Conservation (phyloP, 2,329 filamentous ascomycete genomes). For the Sodiomyces alkalinus region DNA sequence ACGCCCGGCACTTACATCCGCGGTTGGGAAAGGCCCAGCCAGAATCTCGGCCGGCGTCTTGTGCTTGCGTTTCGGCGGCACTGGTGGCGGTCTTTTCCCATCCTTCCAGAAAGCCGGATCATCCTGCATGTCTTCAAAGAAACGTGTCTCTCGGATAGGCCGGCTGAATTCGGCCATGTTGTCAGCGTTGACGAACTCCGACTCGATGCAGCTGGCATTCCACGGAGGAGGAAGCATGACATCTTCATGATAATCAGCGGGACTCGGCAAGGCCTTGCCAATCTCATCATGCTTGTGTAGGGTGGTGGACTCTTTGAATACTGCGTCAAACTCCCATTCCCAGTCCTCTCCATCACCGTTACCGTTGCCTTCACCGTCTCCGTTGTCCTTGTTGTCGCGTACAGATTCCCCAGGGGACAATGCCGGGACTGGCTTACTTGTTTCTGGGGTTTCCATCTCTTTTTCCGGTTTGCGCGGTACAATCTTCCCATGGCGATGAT, state of each 20-base stretch:
- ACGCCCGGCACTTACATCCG: too few relatives aligned
- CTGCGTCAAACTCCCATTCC: slow-evolving; percentile 21
- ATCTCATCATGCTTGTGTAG: slow-evolving; percentile 28
- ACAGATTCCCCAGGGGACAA: background rate
- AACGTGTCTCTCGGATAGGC: slow-evolving; percentile 22
- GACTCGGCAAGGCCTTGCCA: slow-evolving; percentile 23
- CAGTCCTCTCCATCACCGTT: too few relatives aligned
- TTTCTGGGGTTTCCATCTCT: slow-evolving; percentile 11
- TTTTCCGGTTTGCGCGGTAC: slow-evolving; percentile 9
- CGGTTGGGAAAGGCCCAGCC: background rate
- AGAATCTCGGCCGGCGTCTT: slow-evolving; percentile 2
- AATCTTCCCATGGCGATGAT: slow-evolving; percentile 9
- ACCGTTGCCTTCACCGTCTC: slow-evolving; percentile 16
- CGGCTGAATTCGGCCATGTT: slow-evolving; percentile 26
- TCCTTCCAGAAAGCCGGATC: slow-evolving; percentile 26
- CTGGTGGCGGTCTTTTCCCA: slow-evolving; percentile 1
- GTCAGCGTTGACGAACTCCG: slow-evolving; percentile 25
- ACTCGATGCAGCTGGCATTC: slow-evolving; percentile 26
- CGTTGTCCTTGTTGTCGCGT: background rate
- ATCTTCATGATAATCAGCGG: slow-evolving; percentile 24
- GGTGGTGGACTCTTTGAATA: slow-evolving; percentile 20
- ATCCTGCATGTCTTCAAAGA: slow-evolving; percentile 23
- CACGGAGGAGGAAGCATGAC: slow-evolving; percentile 29
- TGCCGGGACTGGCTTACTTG: background rate
- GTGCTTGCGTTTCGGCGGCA: background rate